Evolutionary conservation across 495 filamentous ascomycete genomes (phyloP).

Genomic region (Ascobolus immersus): DNA sequence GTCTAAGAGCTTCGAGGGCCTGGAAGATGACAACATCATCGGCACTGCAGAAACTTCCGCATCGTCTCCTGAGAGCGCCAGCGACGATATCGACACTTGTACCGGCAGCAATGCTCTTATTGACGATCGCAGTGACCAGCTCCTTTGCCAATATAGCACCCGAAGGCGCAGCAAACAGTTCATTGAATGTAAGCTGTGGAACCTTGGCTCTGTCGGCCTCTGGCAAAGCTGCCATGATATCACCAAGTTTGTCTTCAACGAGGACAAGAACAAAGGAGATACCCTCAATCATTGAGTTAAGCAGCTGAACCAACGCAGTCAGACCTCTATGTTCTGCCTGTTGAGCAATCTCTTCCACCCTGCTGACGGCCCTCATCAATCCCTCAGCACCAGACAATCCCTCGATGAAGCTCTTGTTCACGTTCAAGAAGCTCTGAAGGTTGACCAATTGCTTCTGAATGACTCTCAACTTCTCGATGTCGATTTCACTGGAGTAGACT

Average conservation of each 20-base stretch:
- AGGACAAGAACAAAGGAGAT: constrained; percentile 85
- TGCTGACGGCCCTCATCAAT: constrained; percentile 37
- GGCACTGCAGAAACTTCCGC: constrained; percentile 86
- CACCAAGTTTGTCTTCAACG: constrained; percentile 72
- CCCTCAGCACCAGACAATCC: constrained; percentile 71
- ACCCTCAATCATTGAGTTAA: constrained; percentile 72
- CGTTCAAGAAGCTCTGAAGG: constrained; percentile 52
- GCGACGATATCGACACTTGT: constrained; percentile 93
- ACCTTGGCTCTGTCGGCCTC: constrained; percentile 39
- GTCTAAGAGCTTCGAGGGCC: constrained; percentile 78
- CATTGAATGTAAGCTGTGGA: constrained; percentile 54
- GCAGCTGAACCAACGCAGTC: constrained; percentile 54
- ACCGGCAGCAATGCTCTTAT: constrained; percentile 81
- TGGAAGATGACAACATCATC: constrained; percentile 96
- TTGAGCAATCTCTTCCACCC: constrained; percentile 68
- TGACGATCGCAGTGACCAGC: constrained; percentile 91
- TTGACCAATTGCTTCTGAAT: constrained; percentile 60
- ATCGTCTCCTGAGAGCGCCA: constrained; percentile 67
- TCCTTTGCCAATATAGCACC: constrained; percentile 89
- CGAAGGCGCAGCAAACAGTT: constrained; percentile 47
- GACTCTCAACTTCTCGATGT: constrained; percentile 34
- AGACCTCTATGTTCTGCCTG: constrained; percentile 87
- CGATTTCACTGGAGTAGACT: constrained; percentile 34
- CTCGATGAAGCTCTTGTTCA: constrained; percentile 73
- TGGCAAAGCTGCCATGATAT: constrained; percentile 62